These are phyloP conservation scores for Silene latifolia DNA, from an alignment of 148 eudicot species.

Conservation along the genomic window DNA sequence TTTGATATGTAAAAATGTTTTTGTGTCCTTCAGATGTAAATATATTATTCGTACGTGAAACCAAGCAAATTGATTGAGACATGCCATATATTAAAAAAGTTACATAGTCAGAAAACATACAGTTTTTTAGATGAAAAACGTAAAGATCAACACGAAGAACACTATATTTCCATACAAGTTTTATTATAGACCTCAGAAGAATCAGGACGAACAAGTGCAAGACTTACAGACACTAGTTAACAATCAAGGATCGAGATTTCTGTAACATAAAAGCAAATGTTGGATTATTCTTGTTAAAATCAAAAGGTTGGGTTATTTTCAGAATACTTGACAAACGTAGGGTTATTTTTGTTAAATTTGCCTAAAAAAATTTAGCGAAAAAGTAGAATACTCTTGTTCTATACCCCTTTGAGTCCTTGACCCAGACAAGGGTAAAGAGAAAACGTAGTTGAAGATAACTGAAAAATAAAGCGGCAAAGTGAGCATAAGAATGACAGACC, in stretches of 20 bases:
- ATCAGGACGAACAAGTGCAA: too few relatives aligned
- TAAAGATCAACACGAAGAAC: too few relatives aligned
- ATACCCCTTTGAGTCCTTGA: background rate
- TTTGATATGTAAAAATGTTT: too few relatives aligned
- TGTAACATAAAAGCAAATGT: too few relatives aligned
- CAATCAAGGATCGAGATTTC: background rate
- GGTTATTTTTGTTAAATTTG: too few relatives aligned
- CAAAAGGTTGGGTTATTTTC: too few relatives aligned
- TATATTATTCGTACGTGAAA: background rate
- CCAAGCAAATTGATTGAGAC: background rate
- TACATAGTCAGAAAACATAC: background rate
- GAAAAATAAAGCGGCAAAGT: background rate
- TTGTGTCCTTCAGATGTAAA: background rate
- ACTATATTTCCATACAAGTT: too few relatives aligned
- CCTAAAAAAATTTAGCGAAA: too few relatives aligned
- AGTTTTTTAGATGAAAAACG: too few relatives aligned
- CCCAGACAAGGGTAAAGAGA: background rate
- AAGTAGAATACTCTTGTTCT: background rate
- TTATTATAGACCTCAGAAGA: background rate
- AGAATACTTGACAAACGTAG: too few relatives aligned
- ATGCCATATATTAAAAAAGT: background rate
- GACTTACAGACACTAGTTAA: too few relatives aligned
- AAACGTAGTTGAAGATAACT: background rate
- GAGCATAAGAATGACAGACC: constrained; percentile 33
- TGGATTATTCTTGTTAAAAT: too few relatives aligned